phyloP scores from a whole-genome alignment of 1,284 basidiomycete species.

The Entoloma clypeatum region DNA sequence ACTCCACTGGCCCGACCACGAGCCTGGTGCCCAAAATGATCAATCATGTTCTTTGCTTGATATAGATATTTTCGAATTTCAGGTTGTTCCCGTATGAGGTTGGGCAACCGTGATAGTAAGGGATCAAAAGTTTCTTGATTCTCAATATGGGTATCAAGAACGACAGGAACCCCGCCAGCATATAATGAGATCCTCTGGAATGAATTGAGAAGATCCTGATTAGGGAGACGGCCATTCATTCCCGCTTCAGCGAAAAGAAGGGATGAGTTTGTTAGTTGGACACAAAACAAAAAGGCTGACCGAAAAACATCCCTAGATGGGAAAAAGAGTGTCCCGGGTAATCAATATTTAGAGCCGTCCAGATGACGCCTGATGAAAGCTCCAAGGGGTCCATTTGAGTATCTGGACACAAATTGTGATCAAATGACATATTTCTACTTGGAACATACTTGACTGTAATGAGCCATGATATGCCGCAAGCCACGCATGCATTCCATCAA shows the following conservation, averaged over 20 bases:
- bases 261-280: neutral
- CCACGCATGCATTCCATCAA: slow-evolving; percentile 94
- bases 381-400: slow-evolving; percentile 60
- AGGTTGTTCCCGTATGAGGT: slow-evolving; percentile 36
- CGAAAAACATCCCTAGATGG: slow-evolving; percentile 88
- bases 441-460: slow-evolving; percentile 56
- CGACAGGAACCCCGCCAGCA: slow-evolving; percentile 68
- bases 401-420: slow-evolving; percentile 40
- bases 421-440: neutral
- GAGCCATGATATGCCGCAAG: slow-evolving; percentile 78
- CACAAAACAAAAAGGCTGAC: slow-evolving; percentile 40
- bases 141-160: slow-evolving; percentile 75
- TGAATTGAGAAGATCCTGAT: slow-evolving; percentile 92
- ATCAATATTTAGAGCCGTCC: slow-evolving; percentile 94
- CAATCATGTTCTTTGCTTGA: slow-evolving; percentile 58
- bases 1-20: slow-evolving; percentile 71
- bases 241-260: slow-evolving; percentile 64
- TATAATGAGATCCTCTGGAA: slow-evolving; percentile 70
- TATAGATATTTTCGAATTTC: slow-evolving; percentile 51
- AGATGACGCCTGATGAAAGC: slow-evolving; percentile 78
- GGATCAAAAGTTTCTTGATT: slow-evolving; percentile 37
- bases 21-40: slow-evolving; percentile 67
- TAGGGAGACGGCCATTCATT: slow-evolving; percentile 90
- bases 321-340: slow-evolving; percentile 97
- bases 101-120: slow-evolving; percentile 46